Evolutionary conservation across 2,329 filamentous ascomycete species (phyloP), one percentile per base, ranked within the genome.

Genomic region (Tolypocladium paradoxum): DNA sequence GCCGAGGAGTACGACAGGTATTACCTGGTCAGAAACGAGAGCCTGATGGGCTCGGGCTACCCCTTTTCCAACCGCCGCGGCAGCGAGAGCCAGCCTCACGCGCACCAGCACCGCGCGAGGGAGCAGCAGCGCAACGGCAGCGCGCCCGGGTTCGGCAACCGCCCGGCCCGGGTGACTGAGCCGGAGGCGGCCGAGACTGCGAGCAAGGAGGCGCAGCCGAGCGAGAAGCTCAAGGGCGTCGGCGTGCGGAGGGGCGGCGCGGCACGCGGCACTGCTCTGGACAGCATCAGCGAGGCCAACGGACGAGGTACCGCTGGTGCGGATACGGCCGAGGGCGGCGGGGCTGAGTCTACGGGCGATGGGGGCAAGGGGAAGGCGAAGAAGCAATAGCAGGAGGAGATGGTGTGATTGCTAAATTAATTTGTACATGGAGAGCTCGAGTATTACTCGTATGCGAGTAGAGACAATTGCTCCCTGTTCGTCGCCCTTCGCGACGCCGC

Each of bases 1-100:
- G 72, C 77, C 54, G 81, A 82, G 61, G 79, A 85, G 62, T 85
- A 81, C 58, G 79, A 77, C 51, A 73, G 73, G 40, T 85, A 84
- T 61, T 72, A 71, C 49, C 66, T 71, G 31, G 78, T 76, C 31
- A 71, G 78, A n/a, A 70, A 73, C 48, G 71, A 73, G 55, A 80
- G 76, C 59, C 62, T 81, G 12, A 65, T 79, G 8, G 73, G 70
- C 4, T 69, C 69, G 3, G 65, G 61, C 14, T 62, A 61, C 46
- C 55, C 59, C 14, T 60, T 63, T 18, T 52, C 58, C 12, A 22
- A 45, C 8, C 61, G 63, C 47, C 62, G 62, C 18, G 64, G 63
- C 4, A 70, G 68, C 47, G 69, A 70, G 53, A 71, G 49, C n/a
- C 52, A 52, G 9, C 35, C 53, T 12, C 37, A 47, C 2, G 45